phyloP scores from a whole-genome alignment of 225 moss, liverwort and hornwort genomes.

The Rhytidiadelphus loreus region DNA sequence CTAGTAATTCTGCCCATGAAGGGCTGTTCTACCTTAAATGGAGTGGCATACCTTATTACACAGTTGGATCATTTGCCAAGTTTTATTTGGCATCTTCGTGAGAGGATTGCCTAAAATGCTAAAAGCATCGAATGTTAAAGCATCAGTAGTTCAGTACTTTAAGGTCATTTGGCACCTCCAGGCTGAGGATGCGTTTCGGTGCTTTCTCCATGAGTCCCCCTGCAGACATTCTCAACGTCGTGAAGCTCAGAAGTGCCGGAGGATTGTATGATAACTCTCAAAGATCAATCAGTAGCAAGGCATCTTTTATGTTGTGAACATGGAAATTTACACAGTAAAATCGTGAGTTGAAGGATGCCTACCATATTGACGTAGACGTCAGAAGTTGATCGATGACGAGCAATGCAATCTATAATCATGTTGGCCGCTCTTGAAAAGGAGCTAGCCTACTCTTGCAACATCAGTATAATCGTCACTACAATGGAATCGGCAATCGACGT shows the following conservation, averaged over 20 bases:
- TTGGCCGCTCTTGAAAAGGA: not conserved
- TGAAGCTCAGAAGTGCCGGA: not conserved
- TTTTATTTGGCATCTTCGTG: too few relatives aligned
- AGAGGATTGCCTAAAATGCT: too few relatives aligned
- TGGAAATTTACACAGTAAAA: not conserved
- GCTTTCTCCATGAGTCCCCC: slow-evolving; percentile 50
- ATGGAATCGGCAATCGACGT: not conserved
- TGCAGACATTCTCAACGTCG: not conserved
- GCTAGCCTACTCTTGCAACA: not conserved
- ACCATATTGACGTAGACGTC: not conserved
- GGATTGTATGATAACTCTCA: not conserved
- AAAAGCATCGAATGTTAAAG: too few relatives aligned
- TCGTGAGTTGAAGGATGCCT: not conserved
- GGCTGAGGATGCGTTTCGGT: slow-evolving; percentile 34
- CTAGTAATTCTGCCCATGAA: not conserved
- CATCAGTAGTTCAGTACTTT: too few relatives aligned
- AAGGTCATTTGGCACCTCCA: slow-evolving; percentile 26
- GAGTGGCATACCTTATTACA: not conserved
- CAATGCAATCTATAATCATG: not conserved
- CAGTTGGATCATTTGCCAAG: too few relatives aligned
- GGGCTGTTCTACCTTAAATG: not conserved
- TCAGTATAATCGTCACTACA: not conserved
- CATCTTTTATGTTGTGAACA: not conserved
- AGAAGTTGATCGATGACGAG: not conserved
- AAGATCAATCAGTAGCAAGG: not conserved